Conservation (phyloP, 306 rosid species). For the Phaseolus lunatus region DNA sequence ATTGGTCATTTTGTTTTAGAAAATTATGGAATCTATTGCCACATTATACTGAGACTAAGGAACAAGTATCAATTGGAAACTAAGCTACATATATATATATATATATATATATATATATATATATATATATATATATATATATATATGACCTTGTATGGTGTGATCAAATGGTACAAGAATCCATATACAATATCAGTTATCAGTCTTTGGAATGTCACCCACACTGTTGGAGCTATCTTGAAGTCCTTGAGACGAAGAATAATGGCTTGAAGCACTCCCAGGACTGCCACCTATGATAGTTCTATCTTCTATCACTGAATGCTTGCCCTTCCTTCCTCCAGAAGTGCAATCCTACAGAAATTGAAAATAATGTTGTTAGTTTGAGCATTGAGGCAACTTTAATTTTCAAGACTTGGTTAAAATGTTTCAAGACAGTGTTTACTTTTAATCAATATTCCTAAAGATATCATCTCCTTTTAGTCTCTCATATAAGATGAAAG, state of each 20-base stretch:
- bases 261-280: constrained; percentile 71
- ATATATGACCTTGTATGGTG: constrained; percentile 27
- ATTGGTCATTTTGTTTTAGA: constrained; percentile 31
- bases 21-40: constrained; percentile 14
- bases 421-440: background rate
- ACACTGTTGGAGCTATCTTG: constrained; percentile 84
- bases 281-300: constrained; percentile 60
- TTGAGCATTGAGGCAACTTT: constrained; percentile 12
- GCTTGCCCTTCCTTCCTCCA: constrained; percentile 70
- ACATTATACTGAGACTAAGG: constrained; percentile 3
- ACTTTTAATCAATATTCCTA: background rate
- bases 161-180: constrained; percentile 31
- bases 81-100: background rate
- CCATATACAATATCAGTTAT: constrained; percentile 46
- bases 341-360: constrained; percentile 63
- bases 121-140: background rate
- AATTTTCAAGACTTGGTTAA: background rate
- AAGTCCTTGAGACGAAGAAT: constrained; percentile 72
- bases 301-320: constrained; percentile 66
- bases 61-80: constrained; percentile 8
- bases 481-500: background rate
- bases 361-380: constrained; percentile 17
- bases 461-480: background rate
- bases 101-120: background rate
- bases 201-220: constrained; percentile 64